Percentiles rank a stretch among this genome's conserved stretches.
Evolutionary conservation across 75 land plant species (phyloP).

Genomic region (Picea glauca): DNA sequence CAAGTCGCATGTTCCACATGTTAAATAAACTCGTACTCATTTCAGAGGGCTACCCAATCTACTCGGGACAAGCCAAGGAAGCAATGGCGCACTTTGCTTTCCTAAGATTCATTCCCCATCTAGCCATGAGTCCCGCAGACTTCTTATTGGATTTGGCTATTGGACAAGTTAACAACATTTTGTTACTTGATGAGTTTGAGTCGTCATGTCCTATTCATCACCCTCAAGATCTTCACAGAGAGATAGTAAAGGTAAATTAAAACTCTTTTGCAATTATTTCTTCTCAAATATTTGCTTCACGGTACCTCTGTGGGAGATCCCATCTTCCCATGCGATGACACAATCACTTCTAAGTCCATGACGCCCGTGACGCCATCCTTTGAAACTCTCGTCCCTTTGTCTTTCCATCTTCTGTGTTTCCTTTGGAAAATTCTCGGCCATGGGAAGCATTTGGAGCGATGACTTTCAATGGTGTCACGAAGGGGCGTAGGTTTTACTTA

Average conservation of each 20-base stretch:
- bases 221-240: slow-evolving; percentile 24
- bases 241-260: slow-evolving; percentile 35
- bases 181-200: slow-evolving; percentile 50
- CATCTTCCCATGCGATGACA: too few relatives aligned
- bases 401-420: too few relatives aligned
- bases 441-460: too few relatives aligned
- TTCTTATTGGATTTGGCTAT: slow-evolving; percentile 89
- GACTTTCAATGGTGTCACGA: too few relatives aligned
- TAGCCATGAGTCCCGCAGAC: slow-evolving; percentile 96
- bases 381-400: too few relatives aligned
- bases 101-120: slow-evolving; percentile 66
- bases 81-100: slow-evolving; percentile 79
- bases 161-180: slow-evolving; percentile 71
- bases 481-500: too few relatives aligned
- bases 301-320: too few relatives aligned
- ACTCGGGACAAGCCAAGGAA: slow-evolving; percentile 72
- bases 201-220: slow-evolving; percentile 5
- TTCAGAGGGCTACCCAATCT: slow-evolving; percentile 81
- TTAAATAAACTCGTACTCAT: slow-evolving; percentile 75
- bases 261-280: neutral
- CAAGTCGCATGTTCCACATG: too few relatives aligned
- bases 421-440: too few relatives aligned
- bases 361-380: too few relatives aligned
- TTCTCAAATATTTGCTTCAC: neutral
- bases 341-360: too few relatives aligned